Conservation (phyloP, 257 asterid species). For the Buddleja alternifolia region DNA sequence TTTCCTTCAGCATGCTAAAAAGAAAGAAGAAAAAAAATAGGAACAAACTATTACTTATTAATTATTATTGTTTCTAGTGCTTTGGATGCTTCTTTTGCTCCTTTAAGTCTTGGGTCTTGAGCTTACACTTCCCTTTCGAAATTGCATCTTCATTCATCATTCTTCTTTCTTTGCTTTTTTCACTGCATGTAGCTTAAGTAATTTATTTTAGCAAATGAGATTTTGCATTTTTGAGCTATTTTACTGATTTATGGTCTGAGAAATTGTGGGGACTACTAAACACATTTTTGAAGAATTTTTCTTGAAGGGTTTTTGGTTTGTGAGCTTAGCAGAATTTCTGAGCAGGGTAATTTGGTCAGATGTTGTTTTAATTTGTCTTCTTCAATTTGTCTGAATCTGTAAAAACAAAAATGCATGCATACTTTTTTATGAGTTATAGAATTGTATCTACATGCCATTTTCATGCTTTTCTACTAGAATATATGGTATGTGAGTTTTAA, state of each 20-base stretch:
- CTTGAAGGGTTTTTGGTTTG: slow-evolving; percentile 26
- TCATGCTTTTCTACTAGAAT: slow-evolving; percentile 16
- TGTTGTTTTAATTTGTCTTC: slow-evolving; percentile 10
- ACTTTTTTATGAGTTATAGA: slow-evolving; percentile 16
- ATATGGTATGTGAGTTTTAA: neutral
- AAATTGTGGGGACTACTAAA: slow-evolving; percentile 14
- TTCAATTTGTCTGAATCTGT: slow-evolving; percentile 31
- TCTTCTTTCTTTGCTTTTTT: slow-evolving; percentile 27
- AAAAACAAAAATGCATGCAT: neutral
- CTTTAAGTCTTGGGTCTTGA: slow-evolving; percentile 32
- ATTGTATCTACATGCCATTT: slow-evolving; percentile 14
- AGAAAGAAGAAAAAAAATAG: neutral
- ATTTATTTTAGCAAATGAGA: slow-evolving; percentile 2
- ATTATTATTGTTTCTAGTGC: slow-evolving; percentile 25
- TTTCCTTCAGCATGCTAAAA: neutral
- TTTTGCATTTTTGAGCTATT: neutral
- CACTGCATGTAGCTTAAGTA: slow-evolving; percentile 30
- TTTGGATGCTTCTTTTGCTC: slow-evolving; percentile 42
- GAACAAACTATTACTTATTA: no score
- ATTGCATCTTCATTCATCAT: slow-evolving; percentile 12
- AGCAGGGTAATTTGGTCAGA: neutral
- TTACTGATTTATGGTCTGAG: slow-evolving; percentile 11
- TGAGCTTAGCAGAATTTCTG: slow-evolving; percentile 20
- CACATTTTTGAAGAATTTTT: slow-evolving; percentile 21
- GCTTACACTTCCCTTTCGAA: slow-evolving; percentile 36